Evolutionary conservation across 805 yeast genomes (phyloP), one percentile per base, ranked within the genome.

Genomic region (Candida morakotiae): DNA sequence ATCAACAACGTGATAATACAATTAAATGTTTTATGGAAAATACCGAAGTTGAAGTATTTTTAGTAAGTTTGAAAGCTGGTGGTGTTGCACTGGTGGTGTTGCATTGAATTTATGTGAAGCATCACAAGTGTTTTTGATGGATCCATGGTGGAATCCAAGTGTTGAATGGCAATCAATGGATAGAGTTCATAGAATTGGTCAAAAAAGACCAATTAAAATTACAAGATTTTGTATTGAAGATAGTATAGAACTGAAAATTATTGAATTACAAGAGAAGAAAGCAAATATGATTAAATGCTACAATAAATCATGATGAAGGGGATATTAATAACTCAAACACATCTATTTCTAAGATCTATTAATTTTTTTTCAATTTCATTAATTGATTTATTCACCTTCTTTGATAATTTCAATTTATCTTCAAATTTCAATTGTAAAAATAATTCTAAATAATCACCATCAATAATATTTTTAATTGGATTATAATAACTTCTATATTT

Each of bases 121-220:
- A 0, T 88, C 94, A 2, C 98, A 91, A 53, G 98, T 93, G 31
- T 93, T 93, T 49, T 72, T 93, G 31, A 70, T 93, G 69, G 99
- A 93, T 52, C 97, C 98, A 23, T 93, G 98, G 98, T 93, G 98
- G 98, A 94, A 93, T 56, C 98, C 98, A 1, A 83, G 95, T 48
- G 93, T 91, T 6, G 98, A 93, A 58, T 93, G 97, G 88, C 99
- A 93, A 59, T 83, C 94, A 35, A 95, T 95, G 61, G 99, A 93
- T 60, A 79, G 99, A 64, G 97, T 93, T 15, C 98, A 93, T 62
- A 79, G 99, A 63, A 93, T 93, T 44, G 97, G 98, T 5, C 99
- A 93, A 58, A 85, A 76, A 50, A 66, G 99, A 46, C 98, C 99
- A 0, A 96, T 93, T 7, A 76, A 87, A 44, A 87, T 93, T 47